Conservation (phyloP, 345 rosid genomes). For the Citrus mangshanensis region DNA sequence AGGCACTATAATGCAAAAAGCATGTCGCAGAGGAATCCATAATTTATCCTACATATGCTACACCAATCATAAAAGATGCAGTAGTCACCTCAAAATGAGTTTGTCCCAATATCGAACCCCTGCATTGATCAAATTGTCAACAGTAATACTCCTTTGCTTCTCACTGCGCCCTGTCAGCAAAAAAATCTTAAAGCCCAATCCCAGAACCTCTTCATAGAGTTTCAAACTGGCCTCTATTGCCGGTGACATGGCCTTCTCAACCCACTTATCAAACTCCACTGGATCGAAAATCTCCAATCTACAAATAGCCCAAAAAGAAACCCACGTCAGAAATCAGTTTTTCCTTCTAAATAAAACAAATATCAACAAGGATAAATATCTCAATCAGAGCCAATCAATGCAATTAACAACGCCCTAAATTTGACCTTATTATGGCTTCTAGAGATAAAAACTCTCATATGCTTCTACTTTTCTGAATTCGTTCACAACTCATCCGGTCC, state of each 20-base stretch:
- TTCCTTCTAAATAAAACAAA: not conserved
- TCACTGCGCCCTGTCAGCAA: constrained; percentile 83
- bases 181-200: constrained; percentile 73
- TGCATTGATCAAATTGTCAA: constrained; percentile 58
- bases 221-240: constrained; percentile 68
- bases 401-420: not conserved
- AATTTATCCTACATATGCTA: not conserved
- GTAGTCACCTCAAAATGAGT: constrained; percentile 75
- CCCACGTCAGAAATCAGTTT: constrained; percentile 15
- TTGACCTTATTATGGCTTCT: not conserved
- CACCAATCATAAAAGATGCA: not conserved
- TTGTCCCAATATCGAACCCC: constrained; percentile 82
- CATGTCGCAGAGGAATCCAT: not conserved
- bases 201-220: constrained; percentile 61
- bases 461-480: not conserved
- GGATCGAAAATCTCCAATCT: constrained; percentile 72
- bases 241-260: constrained; percentile 67
- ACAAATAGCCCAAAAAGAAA: constrained; percentile 22
- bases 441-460: not conserved
- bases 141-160: constrained; percentile 53
- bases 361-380: not conserved
- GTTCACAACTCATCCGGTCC: not conserved
- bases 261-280: constrained; percentile 76
- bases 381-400: constrained; percentile 1
- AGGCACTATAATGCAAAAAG: not conserved